Base-by-base conservation (phyloP, 495 filamentous ascomycete species). In the Trypethelium eluteriae region DNA sequence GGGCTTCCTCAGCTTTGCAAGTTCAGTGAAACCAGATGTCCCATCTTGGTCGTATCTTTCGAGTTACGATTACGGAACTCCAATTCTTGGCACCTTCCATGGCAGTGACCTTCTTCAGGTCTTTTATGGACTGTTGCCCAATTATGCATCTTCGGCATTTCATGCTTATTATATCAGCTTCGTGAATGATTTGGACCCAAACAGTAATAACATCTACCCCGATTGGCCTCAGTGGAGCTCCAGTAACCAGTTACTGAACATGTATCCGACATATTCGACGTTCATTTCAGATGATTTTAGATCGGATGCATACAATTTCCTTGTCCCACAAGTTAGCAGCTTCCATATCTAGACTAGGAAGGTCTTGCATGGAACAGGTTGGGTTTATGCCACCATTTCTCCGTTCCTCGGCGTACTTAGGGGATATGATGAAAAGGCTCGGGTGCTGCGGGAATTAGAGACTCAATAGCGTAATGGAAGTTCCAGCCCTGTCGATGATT, bases 81-180 rank as follows among this genome's bases (percentile, higher is more conserved):
- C 89, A 0, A 78, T 91, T 57, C 70, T 91, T 0, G 89, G 89
- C 11, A 91, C 88, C 0, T 89, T 88, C 77, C 89, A 92, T 75
- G 86, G 79, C 32, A 82, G 79, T 14, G 89, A 92, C 67, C 68
- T 91, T 6, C 47, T 68, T 7, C 11, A 62, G 34, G 69, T 38
- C 14, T 71, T 67, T 36, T 41, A 11, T 5, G n/a, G 35, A 2
- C 39, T 65, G 1, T n/a, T 44, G 18, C 6, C 35, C 10, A 62
- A 62, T 34, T 34, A 66, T 11, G 47, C 38, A 38, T 61, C 66
- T 25, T 41, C 65, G 32, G 12, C 70, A n/a, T 62, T 69, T 2
- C 70, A 69, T 47, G 61, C 62, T 35, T 72, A 72, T 64, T 72
- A 72, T 50, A 69, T 72, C 62, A 63, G 36, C 25, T 71, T 71